Evolutionary conservation across 1,284 basidiomycete genomes (phyloP).

Genomic region (Kwoniella shivajii): DNA sequence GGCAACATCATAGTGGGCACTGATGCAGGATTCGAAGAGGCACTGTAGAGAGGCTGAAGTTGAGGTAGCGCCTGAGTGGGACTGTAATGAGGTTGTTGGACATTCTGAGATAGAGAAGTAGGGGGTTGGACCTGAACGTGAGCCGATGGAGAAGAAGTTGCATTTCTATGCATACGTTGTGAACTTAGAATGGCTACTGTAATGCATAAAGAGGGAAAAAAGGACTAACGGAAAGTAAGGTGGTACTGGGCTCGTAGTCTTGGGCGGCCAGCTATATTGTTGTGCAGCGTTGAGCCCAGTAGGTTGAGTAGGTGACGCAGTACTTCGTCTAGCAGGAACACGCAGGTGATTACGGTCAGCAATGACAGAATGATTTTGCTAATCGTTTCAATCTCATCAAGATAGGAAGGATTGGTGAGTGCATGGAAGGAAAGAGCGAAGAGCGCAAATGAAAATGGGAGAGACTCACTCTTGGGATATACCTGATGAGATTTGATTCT

Average conservation of each 20-base stretch:
- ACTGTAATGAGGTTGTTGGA: conserved; percentile 10
- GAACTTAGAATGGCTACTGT: background rate
- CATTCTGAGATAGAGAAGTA: background rate
- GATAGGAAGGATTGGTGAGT: background rate
- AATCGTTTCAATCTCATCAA: background rate
- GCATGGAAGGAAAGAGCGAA: background rate
- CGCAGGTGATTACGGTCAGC: background rate
- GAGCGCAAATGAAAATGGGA: background rate
- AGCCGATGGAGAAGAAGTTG: conserved; percentile 7
- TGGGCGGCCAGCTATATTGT: background rate
- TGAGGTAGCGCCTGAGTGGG: conserved; percentile 8
- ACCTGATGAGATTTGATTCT: conserved; percentile 1
- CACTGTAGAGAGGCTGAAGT: conserved; percentile 4
- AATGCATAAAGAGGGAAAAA: background rate
- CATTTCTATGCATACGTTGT: background rate
- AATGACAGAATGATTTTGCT: no score
- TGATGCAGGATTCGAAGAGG: background rate
- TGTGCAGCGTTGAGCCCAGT: background rate
- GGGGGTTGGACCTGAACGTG: background rate
- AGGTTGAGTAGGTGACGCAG: conserved; percentile 5
- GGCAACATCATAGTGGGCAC: conserved; percentile 10
- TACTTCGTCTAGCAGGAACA: conserved; percentile 2
- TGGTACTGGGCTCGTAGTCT: background rate
- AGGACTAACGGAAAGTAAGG: background rate
- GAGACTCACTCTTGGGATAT: conserved; percentile 12